Conservation (phyloP, 176 grass and related monocot species). For the Canna indica region DNA sequence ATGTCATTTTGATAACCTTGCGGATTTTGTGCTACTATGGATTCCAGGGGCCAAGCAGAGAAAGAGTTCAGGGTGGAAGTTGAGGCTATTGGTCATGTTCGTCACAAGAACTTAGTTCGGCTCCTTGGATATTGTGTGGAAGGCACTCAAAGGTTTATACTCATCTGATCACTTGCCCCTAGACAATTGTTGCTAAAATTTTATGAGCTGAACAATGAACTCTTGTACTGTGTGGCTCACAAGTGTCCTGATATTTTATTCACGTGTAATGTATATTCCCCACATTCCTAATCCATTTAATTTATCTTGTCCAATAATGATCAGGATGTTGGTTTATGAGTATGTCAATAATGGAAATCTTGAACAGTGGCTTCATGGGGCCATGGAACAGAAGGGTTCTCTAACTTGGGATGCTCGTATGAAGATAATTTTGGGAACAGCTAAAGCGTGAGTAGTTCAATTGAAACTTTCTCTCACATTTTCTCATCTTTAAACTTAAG, state of each 20-base stretch:
- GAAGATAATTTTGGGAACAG: conserved; percentile 15
- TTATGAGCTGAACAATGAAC: neutral
- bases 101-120: conserved; percentile 24
- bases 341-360: conserved; percentile 25
- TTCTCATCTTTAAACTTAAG: neutral
- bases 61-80: conserved; percentile 24
- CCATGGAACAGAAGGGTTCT: neutral
- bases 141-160: conserved; percentile 14
- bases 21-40: neutral
- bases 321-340: conserved; percentile 24
- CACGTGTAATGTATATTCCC: neutral
- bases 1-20: neutral
- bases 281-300: neutral
- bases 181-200: neutral
- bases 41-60: conserved; percentile 18
- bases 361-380: conserved; percentile 24
- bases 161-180: neutral
- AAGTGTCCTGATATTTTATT: neutral
- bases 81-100: conserved; percentile 25
- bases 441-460: conserved; percentile 20
- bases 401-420: conserved; percentile 22
- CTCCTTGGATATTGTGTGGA: conserved; percentile 23
- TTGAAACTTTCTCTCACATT: neutral
- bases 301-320: neutral
- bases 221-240: neutral